phyloP scores from a whole-genome alignment of 2,329 filamentous ascomycete genomes.

The Penicillium decumbens region DNA sequence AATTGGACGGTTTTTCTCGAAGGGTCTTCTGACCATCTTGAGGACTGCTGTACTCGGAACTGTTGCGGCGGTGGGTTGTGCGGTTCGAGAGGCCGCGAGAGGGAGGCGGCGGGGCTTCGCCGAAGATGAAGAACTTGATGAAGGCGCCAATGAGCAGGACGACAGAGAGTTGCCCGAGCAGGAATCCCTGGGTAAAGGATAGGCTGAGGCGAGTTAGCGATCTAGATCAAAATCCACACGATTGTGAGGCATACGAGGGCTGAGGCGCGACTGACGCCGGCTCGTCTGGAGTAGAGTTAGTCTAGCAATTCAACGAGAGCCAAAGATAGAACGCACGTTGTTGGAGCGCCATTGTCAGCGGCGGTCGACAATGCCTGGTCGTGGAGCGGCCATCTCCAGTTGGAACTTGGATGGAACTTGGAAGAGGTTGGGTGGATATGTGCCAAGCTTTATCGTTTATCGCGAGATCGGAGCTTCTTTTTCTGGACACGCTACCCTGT shows the following conservation, averaged over 20 bases:
- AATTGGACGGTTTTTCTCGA: conserved; percentile 51
- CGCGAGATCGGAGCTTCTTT: conserved; percentile 9
- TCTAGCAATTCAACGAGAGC: neutral
- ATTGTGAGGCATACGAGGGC: conserved; percentile 39
- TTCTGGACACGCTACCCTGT: conserved; percentile 6
- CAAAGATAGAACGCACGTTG: conserved; percentile 22
- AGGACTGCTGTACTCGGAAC: conserved; percentile 52
- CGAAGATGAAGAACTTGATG: conserved; percentile 99
- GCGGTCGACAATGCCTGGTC: conserved; percentile 19
- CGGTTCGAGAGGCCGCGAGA: conserved; percentile 71
- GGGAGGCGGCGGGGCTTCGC: conserved; percentile 80
- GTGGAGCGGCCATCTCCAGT: conserved; percentile 23
- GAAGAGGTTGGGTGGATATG: conserved; percentile 13
- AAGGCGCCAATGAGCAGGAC: conserved; percentile 87
- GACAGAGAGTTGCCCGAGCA: conserved; percentile 88
- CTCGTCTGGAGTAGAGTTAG: conserved; percentile 28
- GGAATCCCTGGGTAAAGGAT: conserved; percentile 88
- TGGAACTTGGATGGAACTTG: neutral
- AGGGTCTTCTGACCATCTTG: conserved; percentile 43
- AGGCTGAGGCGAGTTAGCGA: conserved; percentile 50
- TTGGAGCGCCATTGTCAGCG: conserved; percentile 33
- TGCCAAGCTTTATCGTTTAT: conserved; percentile 14
- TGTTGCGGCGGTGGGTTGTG: conserved; percentile 70
- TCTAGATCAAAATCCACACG: conserved; percentile 8
- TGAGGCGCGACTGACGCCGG: conserved; percentile 31